Evolutionary conservation across 257 asterid genomes (phyloP), one percentile per base, ranked within the genome.

Genomic region (Scutellaria minor): DNA sequence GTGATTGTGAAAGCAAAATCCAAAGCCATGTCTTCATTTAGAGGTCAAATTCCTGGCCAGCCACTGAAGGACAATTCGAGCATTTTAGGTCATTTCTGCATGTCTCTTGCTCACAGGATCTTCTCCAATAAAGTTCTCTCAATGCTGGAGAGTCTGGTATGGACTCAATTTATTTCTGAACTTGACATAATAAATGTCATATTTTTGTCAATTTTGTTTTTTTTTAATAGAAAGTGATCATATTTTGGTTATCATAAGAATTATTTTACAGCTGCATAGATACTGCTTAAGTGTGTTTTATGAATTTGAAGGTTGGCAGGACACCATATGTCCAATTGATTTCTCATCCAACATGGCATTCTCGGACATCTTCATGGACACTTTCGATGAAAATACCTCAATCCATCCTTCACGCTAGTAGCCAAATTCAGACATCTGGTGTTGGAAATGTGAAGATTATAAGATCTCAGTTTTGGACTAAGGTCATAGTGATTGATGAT

Each of bases 281-380:
- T 66, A 42, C n/a, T 45, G 48, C 58, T 61, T 37, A 22, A 18
- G 65, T 39, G 8, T 66, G 68, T 68, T 71, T 46, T 80, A 54
- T 74, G 66, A 61, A 35, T 44, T 79, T 82, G 79, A 79, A 95
- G 99, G 99, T 92, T 77, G 59, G 72, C 75, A 84, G 91, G 79
- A 86, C 88, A 45, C 94, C 97, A 6, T 88, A 90, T 77, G 89
- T 95, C 65, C 83, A 81, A 54, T 84, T 95, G 86, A 75, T 78
- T 72, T 88, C 98, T 75, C 95, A 90, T 84, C 95, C 96, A 31
- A 92, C 96, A 40, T 90, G 99, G 98, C 93, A 90, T 77, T 88
- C 99, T 64, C 96, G 97, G 59, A 82, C 83, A 71, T 92, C 99
- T 75, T 85, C 98, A 35, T 95, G 99, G 99, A 88, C 96, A 3